Conservation (phyloP, 2,329 filamentous ascomycete species). For the Aspergillus texensis region DNA sequence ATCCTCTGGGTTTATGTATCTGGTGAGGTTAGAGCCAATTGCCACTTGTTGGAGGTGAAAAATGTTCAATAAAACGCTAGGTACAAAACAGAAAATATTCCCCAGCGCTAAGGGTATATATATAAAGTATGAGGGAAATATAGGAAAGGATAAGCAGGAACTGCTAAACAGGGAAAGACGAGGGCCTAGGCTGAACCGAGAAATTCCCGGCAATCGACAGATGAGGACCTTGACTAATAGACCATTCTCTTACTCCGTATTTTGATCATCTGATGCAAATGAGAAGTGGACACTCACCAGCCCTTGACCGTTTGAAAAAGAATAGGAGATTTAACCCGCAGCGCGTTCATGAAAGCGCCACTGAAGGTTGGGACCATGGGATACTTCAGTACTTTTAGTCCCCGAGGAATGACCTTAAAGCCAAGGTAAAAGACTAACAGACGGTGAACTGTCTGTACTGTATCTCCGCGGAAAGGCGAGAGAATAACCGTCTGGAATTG, state of each 20-base stretch:
- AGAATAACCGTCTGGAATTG: background rate
- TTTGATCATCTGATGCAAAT: background rate
- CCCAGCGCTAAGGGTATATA: background rate
- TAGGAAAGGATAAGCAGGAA: background rate
- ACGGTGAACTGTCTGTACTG: background rate
- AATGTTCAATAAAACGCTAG: background rate
- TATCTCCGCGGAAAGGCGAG: constrained; percentile 11
- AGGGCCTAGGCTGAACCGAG: background rate
- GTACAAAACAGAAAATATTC: background rate
- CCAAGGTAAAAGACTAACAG: background rate
- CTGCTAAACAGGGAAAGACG: background rate
- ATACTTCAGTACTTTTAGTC: background rate
- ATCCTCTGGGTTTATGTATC: background rate
- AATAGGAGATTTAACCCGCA: background rate
- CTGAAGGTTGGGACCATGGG: background rate
- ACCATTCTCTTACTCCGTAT: background rate
- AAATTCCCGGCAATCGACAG: background rate
- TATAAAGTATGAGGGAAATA: background rate
- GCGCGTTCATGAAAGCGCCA: background rate
- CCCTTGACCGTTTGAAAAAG: background rate
- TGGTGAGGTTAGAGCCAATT: background rate
- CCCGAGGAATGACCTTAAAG: background rate
- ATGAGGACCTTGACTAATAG: background rate
- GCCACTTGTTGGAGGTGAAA: background rate
- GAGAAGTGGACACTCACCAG: background rate